Evolutionary conservation across 75 land plant genomes (phyloP).

Genomic region (Picea sitchensis): DNA sequence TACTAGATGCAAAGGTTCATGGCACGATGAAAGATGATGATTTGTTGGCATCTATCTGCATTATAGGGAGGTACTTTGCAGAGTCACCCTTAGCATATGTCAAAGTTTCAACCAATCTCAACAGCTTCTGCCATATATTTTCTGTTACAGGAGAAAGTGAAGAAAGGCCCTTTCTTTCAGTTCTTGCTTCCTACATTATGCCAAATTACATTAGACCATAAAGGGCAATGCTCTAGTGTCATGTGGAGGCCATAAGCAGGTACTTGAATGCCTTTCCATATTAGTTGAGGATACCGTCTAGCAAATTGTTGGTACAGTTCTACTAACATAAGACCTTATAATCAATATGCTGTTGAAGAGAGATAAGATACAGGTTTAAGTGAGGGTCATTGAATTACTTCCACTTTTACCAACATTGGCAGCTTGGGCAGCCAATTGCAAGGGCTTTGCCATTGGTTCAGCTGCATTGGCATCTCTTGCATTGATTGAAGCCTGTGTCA

Average conservation of each 20-base stretch:
- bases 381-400: slow-evolving; percentile 35
- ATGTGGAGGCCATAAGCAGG: slow-evolving; percentile 64
- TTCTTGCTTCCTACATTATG: slow-evolving; percentile 82
- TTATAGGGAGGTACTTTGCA: slow-evolving; percentile 82
- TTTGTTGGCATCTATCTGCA: slow-evolving; percentile 60
- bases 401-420: slow-evolving; percentile 56
- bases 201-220: slow-evolving; percentile 66
- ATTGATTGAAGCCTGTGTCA: too few species aligned
- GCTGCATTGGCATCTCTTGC: too few species aligned
- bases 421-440: slow-evolving; percentile 39
- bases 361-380: slow-evolving; percentile 24
- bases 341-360: slow-evolving; percentile 72
- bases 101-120: slow-evolving; percentile 27
- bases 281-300: slow-evolving; percentile 19
- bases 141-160: slow-evolving; percentile 73
- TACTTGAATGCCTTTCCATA: slow-evolving; percentile 43
- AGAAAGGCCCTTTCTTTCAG: slow-evolving; percentile 45
- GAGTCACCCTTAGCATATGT: slow-evolving; percentile 72
- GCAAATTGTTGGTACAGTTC: slow-evolving; percentile 34
- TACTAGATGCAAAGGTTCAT: slow-evolving; percentile 91
- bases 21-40: slow-evolving; percentile 65
- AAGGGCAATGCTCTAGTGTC: slow-evolving; percentile 61
- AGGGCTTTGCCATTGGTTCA: too few species aligned
- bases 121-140: slow-evolving; percentile 60
- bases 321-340: slow-evolving; percentile 78